A percentile compares a stretch with the other conserved stretches of the same genome.
Evolutionary conservation across 192 early-diverging fungal genomes (phyloP).

Genomic region (Chytriomyces sp.): DNA sequence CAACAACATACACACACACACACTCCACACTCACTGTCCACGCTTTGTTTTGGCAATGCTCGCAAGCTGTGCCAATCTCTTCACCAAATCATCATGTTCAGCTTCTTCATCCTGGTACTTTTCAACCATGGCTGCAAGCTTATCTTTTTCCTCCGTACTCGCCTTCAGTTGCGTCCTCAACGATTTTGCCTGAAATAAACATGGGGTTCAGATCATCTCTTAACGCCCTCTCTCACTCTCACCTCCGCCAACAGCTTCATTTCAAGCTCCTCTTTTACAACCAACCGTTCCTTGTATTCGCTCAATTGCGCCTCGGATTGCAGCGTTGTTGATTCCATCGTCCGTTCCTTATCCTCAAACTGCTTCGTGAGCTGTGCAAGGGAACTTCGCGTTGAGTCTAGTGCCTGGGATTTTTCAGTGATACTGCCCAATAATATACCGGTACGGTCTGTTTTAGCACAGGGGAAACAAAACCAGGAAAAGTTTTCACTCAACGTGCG

Average conservation of each 20-base stretch:
- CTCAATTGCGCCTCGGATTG: conserved; percentile 8
- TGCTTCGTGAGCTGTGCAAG: background rate
- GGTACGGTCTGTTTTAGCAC: background rate
- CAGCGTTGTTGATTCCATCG: conserved; percentile 8
- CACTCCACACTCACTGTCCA: background rate
- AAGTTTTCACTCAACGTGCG: conserved; percentile 1
- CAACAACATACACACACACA: no score
- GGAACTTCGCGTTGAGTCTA: background rate
- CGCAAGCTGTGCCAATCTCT: conserved; percentile 29
- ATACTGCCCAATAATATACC: background rate
- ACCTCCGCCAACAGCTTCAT: conserved; percentile 24
- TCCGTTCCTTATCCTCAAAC: conserved; percentile 18
- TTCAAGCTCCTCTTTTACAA: conserved; percentile 25
- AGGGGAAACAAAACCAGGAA: background rate
- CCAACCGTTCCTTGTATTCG: conserved; percentile 17
- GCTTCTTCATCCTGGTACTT: conserved; percentile 27
- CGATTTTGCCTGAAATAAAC: conserved; percentile 6
- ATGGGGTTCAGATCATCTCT: background rate
- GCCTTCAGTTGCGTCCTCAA: background rate
- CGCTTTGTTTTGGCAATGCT: conserved; percentile 7
- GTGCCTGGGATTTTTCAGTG: background rate
- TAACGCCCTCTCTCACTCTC: background rate
- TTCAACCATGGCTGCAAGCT: conserved; percentile 21
- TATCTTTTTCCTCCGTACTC: conserved; percentile 13
- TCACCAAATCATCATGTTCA: conserved; percentile 32